Conservation (phyloP, 169 alveolate genomes). For the Plasmodium coatneyi region DNA sequence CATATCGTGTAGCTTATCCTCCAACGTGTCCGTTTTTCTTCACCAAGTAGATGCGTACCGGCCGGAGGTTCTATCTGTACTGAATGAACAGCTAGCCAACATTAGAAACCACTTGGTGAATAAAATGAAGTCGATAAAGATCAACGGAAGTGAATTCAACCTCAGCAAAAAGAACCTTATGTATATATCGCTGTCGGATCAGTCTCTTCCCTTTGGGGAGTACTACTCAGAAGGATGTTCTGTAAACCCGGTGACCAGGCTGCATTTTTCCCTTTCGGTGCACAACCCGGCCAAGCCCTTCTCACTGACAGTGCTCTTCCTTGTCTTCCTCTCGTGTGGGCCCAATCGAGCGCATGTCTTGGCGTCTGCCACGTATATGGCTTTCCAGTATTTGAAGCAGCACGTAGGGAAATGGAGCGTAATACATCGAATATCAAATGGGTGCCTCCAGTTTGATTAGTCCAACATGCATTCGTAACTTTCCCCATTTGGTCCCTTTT, state of each 20-base stretch:
- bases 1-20: slow-evolving; percentile 21
- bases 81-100: slow-evolving; percentile 22
- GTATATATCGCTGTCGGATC: slow-evolving; percentile 2
- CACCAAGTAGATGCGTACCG: slow-evolving; percentile 14
- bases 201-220: not conserved
- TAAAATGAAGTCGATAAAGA: slow-evolving; percentile 17
- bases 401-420: slow-evolving; percentile 1
- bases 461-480: not conserved
- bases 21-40: slow-evolving; percentile 32
- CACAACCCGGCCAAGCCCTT: not conserved
- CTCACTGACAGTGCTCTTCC: not conserved
- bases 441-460: not conserved
- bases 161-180: slow-evolving; percentile 26
- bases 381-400: slow-evolving; percentile 24
- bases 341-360: not conserved
- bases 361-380: not conserved
- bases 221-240: not conserved
- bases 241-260: not conserved
- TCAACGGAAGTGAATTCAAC: slow-evolving; percentile 23
- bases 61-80: slow-evolving; percentile 5
- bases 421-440: not conserved
- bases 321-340: slow-evolving; percentile 8
- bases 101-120: slow-evolving; percentile 22
- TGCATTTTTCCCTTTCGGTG: slow-evolving; percentile 2
- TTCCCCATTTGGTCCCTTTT: not conserved